Conservation (phyloP, 2,329 filamentous ascomycete genomes). For the Aspergillus vadensis region DNA sequence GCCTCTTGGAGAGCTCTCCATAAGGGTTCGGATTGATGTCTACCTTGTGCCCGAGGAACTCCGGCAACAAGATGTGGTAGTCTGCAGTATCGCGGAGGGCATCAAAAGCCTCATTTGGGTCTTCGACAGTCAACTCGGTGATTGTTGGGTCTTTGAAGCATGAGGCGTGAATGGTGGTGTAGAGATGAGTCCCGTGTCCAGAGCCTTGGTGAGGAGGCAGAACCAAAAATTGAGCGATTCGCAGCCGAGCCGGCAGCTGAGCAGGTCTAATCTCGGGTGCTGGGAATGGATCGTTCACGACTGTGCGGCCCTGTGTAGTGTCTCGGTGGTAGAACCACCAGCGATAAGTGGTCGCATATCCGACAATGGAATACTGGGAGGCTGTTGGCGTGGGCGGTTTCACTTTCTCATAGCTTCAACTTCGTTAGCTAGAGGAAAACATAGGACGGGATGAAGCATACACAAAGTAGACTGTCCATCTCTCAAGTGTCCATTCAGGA, state of each 20-base stretch:
- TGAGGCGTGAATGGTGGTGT: slow-evolving; percentile 73
- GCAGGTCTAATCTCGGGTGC: slow-evolving; percentile 52
- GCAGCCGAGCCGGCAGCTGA: slow-evolving; percentile 71
- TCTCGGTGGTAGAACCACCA: slow-evolving; percentile 64
- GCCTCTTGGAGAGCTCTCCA: slow-evolving; percentile 34
- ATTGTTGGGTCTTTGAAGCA: slow-evolving; percentile 69
- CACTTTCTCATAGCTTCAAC: slow-evolving; percentile 58
- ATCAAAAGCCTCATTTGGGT: slow-evolving; percentile 75
- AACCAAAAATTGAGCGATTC: slow-evolving; percentile 92
- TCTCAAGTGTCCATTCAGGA: slow-evolving; percentile 70
- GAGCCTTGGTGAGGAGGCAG: slow-evolving; percentile 82
- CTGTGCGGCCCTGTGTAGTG: slow-evolving; percentile 41
- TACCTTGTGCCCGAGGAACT: slow-evolving; percentile 52
- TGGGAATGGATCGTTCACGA: slow-evolving; percentile 48
- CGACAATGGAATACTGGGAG: slow-evolving; percentile 76
- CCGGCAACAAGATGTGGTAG: slow-evolving; percentile 56
- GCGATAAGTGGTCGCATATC: slow-evolving; percentile 87
- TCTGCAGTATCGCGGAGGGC: slow-evolving; percentile 65
- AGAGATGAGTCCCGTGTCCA: slow-evolving; percentile 78
- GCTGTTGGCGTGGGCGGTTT: slow-evolving; percentile 47
- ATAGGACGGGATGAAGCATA: slow-evolving; percentile 47
- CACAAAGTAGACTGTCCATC: slow-evolving; percentile 92
- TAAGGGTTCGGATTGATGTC: slow-evolving; percentile 50
- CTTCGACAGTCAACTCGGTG: slow-evolving; percentile 86
- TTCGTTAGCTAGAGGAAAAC: background rate